Evolutionary conservation across 306 rosid genomes (phyloP).

Genomic region (Chamaecrista fasciculata): DNA sequence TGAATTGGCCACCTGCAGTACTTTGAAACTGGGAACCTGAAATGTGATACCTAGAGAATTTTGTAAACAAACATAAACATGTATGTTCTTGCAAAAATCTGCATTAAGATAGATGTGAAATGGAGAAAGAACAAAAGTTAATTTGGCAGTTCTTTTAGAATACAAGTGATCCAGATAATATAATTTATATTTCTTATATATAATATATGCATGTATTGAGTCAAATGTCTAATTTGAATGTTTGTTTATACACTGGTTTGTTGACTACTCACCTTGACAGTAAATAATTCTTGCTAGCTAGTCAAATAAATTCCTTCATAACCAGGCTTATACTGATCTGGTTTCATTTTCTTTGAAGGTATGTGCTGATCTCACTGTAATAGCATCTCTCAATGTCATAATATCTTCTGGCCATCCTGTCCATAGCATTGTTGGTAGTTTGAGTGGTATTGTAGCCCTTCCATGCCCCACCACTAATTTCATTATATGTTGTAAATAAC

Average conservation of each 20-base stretch:
- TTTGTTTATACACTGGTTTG: neutral
- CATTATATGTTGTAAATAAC: neutral
- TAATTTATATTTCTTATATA: neutral
- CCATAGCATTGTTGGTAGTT: constrained; percentile 75
- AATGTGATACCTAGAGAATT: neutral
- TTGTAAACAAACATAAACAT: neutral
- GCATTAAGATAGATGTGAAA: neutral
- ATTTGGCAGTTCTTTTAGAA: neutral
- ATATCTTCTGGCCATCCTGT: constrained; percentile 79
- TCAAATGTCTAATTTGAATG: neutral
- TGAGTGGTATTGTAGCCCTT: constrained; percentile 66
- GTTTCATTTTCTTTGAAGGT: constrained; percentile 55
- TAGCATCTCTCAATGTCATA: constrained; percentile 75
- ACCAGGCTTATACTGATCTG: constrained; percentile 22
- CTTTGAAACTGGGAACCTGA: neutral
- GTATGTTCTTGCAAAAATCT: neutral
- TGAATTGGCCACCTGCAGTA: neutral
- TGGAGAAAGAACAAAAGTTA: neutral
- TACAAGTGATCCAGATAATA: neutral
- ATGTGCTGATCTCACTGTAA: constrained; percentile 97
- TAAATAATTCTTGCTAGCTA: neutral
- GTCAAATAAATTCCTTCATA: neutral
- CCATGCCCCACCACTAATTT: neutral
- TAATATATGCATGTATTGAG: too few species aligned
- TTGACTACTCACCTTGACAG: neutral